phyloP scores from a whole-genome alignment of 1,284 basidiomycete genomes.

The Xanthoconium separans region DNA sequence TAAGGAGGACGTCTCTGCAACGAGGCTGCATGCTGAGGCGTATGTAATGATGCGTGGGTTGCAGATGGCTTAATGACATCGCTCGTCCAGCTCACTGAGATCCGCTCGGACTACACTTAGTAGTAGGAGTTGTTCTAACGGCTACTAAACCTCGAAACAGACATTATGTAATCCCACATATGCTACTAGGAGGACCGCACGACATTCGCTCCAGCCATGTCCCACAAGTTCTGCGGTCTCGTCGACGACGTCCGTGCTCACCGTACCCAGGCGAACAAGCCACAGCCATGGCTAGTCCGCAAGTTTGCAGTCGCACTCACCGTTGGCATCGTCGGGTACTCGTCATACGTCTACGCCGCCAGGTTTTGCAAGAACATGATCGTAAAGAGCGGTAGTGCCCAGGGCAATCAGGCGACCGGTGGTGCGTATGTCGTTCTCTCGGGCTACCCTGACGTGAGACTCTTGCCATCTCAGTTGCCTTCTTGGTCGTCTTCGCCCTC shows the following conservation, averaged over 20 bases:
- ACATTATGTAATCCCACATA: slow-evolving; percentile 23
- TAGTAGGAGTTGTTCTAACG: too few species aligned
- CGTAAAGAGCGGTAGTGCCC: slow-evolving; percentile 34
- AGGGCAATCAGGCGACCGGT: slow-evolving; percentile 45
- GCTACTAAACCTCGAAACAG: too few species aligned
- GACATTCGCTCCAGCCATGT: neutral
- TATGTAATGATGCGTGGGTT: slow-evolving; percentile 38
- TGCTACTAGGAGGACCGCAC: slow-evolving; percentile 4
- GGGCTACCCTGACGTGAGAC: slow-evolving; percentile 5
- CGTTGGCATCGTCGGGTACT: slow-evolving; percentile 42
- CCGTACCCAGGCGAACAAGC: slow-evolving; percentile 15
- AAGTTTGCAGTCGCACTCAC: slow-evolving; percentile 48
- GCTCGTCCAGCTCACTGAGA: neutral
- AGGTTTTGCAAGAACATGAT: slow-evolving; percentile 61
- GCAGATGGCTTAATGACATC: slow-evolving; percentile 22
- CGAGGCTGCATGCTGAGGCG: slow-evolving; percentile 34
- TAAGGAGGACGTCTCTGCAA: slow-evolving; percentile 36
- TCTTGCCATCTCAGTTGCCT: slow-evolving; percentile 40
- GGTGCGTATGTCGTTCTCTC: slow-evolving; percentile 39
- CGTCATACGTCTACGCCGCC: slow-evolving; percentile 61
- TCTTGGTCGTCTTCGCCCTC: slow-evolving; percentile 48
- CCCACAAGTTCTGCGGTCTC: slow-evolving; percentile 27
- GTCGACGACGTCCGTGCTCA: slow-evolving; percentile 22
- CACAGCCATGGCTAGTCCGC: slow-evolving; percentile 50
- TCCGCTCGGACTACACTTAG: neutral